Base-by-base conservation (phyloP, 306 rosid genomes). In the Medicago lupulina region DNA sequence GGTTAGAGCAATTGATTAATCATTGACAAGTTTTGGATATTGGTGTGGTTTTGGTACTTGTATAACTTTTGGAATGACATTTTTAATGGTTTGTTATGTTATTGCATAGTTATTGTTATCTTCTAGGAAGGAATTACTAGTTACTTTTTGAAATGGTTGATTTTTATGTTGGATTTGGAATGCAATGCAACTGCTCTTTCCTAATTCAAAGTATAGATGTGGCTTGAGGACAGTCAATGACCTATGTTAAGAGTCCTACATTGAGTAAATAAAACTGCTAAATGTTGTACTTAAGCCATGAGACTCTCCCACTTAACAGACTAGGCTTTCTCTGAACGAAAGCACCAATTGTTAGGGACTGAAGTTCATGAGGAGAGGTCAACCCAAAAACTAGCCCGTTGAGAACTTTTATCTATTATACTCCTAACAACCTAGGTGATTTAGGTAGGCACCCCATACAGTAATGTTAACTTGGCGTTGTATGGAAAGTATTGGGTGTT, bases 1-100 rank as follows among this genome's bases (percentile, higher is more conserved):
- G 95, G 98, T 90, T 67, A 43, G 49, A 43, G 49, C 73, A 79
- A n/a, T 62, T 66, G 5, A 17, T 40, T 40, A 8, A 6, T 39
- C 8, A 17, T 4, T 13, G 1, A 2, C 5, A 0, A 12, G 6
- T 12, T 51, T 67, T 67, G 39, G 7, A n/a, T n/a, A n/a, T n/a
- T n/a, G n/a, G n/a, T n/a, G n/a, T n/a, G n/a, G n/a, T n/a, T n/a
- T n/a, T n/a, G n/a, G n/a, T 43, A 43, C 55, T 67, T 43, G 38
- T 17, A 41, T 66, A 18, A 40, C 11, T 40, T 40, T 18, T 17
- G 50, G 44, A 11, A 17, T 39, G 9, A 36, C 34, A 40, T 16
- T 65, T 39, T 38, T 17, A 31, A 31, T 31, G 5, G 19, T 5
- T 18, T 66, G 53, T 67, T 13, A 67, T 44, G 72, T 44, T 21